Evolutionary conservation across 2,329 filamentous ascomycete genomes (phyloP), one percentile per base, ranked within the genome.

Genomic region (Beauveria australis): DNA sequence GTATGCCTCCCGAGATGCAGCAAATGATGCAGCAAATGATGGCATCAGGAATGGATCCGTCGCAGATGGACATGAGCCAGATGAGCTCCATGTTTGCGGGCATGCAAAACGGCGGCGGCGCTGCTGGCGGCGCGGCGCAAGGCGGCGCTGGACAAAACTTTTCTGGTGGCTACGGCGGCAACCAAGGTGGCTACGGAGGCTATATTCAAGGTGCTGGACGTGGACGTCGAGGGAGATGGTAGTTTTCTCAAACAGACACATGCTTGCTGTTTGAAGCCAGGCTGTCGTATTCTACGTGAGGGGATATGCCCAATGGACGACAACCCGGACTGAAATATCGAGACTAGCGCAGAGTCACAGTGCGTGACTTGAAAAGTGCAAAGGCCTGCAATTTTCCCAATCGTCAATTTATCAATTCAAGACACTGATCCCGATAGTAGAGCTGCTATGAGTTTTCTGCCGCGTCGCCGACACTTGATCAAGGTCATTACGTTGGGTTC

Each of bases 1-100:
- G 81, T n/a, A 83, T 87, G 72, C 75, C 83, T 3, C 80, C 84
- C 0, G 85, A 87, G 69, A 87, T 88, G 82, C 84, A 87, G 69
- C 77, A 78, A 51, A 85, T 87, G 81, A 85, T 88, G 82, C 84
- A 87, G 71, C 84, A 87, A 71, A 86, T 88, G 83, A 86, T 87
- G 81, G 78, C 81, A 0, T 77, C 78, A 1, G 85, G 84, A 24
- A 84, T 87, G 76, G 85, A 88, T 64, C 83, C 84, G 46, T 84
- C 78, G 63, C 84, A 87, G 72, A 86, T 88, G 83, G 85, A 88
- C 63, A 80, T 83, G 43, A 76, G 74, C 37, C 72, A 81, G 62
- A 81, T 85, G 75, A 77, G 77, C 16, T 77, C 79, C 68, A 86
- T 87, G 82, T 86, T 85, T 66, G 75, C 78, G 0, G 78, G 79